Percentiles rank a stretch among this genome's conserved stretches.
phyloP scores from a whole-genome alignment of 2,329 filamentous ascomycete genomes.

The Colletotrichum tanaceti region DNA sequence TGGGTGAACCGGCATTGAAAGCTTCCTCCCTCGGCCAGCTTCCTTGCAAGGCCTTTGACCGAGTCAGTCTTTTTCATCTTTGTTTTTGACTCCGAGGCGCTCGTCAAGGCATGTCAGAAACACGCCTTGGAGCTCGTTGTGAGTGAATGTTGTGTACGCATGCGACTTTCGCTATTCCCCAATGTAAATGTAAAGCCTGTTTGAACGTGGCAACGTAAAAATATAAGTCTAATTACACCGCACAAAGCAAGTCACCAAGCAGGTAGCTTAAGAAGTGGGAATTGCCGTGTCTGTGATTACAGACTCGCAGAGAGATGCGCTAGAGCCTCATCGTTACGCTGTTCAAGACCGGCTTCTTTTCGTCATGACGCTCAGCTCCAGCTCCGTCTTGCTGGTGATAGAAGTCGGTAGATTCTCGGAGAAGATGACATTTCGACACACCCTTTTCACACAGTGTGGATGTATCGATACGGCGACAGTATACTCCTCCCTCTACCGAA shows the following conservation, averaged over 20 bases:
- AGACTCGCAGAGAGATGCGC: not conserved
- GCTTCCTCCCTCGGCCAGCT: no score
- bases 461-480: accelerated
- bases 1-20: no score
- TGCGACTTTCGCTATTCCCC: no score
- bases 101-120: no score
- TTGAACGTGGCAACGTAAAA: not conserved
- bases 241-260: accelerated
- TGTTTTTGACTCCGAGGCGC: no score
- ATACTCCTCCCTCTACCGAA: not conserved
- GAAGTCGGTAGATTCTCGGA: slow-evolving; percentile 39
- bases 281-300: no score
- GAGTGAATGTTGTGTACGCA: no score
- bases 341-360: not conserved
- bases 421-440: slow-evolving; percentile 15
- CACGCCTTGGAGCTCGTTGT: not conserved
- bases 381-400: not conserved
- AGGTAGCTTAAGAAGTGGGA: no score
- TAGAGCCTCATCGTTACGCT: not conserved
- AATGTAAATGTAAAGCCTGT: no score
- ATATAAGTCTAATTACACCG: not conserved
- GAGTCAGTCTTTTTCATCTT: no score
- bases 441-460: slow-evolving; percentile 1
- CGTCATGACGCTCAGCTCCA: not conserved
- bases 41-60: no score